Conservation (phyloP, 2,329 filamentous ascomycete species). For the Daldinia sp. region DNA sequence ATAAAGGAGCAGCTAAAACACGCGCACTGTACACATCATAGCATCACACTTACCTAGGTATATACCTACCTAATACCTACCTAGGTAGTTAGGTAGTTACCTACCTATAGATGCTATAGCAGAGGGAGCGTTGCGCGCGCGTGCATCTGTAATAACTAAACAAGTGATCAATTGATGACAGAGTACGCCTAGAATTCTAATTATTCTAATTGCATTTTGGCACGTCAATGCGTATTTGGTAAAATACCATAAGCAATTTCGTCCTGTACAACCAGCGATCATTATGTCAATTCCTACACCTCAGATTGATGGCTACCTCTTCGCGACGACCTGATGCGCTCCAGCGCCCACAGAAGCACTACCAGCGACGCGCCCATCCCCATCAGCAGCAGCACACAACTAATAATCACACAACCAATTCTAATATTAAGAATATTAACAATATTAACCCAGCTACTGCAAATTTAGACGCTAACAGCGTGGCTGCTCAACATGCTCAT, state of each 20-base stretch:
- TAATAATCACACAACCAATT: slow-evolving; percentile 9
- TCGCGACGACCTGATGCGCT: slow-evolving; percentile 49
- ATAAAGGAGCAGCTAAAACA: not conserved
- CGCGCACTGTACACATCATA: not conserved
- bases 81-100: not conserved
- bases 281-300: slow-evolving; percentile 27
- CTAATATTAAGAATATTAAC: slow-evolving; percentile 21
- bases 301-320: slow-evolving; percentile 46
- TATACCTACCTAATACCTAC: too few relatives aligned
- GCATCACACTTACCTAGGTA: not conserved
- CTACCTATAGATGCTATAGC: too few relatives aligned
- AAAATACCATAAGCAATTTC: slow-evolving; percentile 31
- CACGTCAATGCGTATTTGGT: slow-evolving; percentile 34
- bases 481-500: slow-evolving; percentile 42
- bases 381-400: slow-evolving; percentile 18
- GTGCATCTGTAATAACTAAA: slow-evolving; percentile 4
- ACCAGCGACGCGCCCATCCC: slow-evolving; percentile 35
- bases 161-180: slow-evolving; percentile 40
- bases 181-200: slow-evolving; percentile 11
- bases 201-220: slow-evolving; percentile 9
- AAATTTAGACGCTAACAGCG: slow-evolving; percentile 31
- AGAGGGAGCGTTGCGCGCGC: not conserved
- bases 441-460: slow-evolving; percentile 23
- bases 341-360: slow-evolving; percentile 42
- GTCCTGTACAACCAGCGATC: slow-evolving; percentile 28